phyloP scores from a whole-genome alignment of 257 asterid species.

The Nicotiana tabacum region DNA sequence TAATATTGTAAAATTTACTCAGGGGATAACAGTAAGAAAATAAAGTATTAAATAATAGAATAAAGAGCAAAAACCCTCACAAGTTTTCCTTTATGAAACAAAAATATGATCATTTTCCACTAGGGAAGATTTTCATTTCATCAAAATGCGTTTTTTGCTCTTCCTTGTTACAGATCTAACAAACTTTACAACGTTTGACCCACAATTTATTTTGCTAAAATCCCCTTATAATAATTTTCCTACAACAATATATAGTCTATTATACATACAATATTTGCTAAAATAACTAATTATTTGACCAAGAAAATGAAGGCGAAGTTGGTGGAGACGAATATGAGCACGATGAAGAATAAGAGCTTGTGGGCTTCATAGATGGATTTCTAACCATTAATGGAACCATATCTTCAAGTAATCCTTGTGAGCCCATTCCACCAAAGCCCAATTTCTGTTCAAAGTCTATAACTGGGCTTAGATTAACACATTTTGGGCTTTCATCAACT shows the following conservation, averaged over 20 bases:
- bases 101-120: too few relatives aligned
- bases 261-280: not conserved
- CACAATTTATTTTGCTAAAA: not conserved
- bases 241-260: not conserved
- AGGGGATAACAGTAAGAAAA: too few relatives aligned
- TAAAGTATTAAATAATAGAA: too few relatives aligned
- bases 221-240: not conserved
- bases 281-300: slow-evolving; percentile 27
- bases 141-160: not conserved
- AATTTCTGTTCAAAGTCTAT: slow-evolving; percentile 12
- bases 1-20: too few relatives aligned
- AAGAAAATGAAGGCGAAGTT: slow-evolving; percentile 46
- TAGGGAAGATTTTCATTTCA: too few relatives aligned
- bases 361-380: slow-evolving; percentile 34
- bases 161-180: not conserved
- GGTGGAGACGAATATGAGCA: slow-evolving; percentile 58
- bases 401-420: slow-evolving; percentile 85
- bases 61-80: too few relatives aligned
- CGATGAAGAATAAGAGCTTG: slow-evolving; percentile 38
- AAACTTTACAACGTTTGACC: not conserved
- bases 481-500: slow-evolving; percentile 4
- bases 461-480: not conserved
- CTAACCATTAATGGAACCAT: slow-evolving; percentile 70
- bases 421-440: not conserved
- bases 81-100: too few relatives aligned